Percentiles rank a stretch among this genome's conserved stretches.
phyloP scores from a whole-genome alignment of 352 stramenopile species.

The Phytopythium chamaehyphon region DNA sequence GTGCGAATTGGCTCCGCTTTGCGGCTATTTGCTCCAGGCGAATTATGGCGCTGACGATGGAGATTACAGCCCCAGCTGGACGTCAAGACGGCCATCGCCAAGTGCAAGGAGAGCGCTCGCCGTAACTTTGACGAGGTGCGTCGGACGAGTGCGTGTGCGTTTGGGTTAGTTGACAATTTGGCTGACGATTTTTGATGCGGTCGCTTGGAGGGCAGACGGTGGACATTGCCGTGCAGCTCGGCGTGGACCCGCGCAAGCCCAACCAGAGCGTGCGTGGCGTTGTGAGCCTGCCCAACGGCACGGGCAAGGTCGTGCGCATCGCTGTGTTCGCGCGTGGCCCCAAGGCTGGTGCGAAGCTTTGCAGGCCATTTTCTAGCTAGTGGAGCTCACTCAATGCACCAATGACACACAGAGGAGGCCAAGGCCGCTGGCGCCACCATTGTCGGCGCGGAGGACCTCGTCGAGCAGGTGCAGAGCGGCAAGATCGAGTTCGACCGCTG shows the following conservation, averaged over 20 bases:
- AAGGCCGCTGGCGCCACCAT: constrained; percentile 86
- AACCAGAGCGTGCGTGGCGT: constrained; percentile 87
- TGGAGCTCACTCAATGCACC: too few species aligned
- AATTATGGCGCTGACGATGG: too few species aligned
- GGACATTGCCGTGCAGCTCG: constrained; percentile 80
- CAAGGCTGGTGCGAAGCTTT: constrained; percentile 65
- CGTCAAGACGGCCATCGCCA: constrained; percentile 47
- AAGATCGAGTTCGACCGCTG: constrained; percentile 90
- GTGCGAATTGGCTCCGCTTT: constrained; percentile 15
- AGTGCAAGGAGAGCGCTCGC: constrained; percentile 53
- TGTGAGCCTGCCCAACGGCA: constrained; percentile 83
- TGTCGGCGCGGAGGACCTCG: constrained; percentile 89
- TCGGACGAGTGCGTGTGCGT: too few species aligned
- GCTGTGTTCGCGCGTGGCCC: constrained; percentile 88
- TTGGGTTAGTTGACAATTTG: too few species aligned
- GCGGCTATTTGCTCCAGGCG: too few species aligned
- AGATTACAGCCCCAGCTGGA: constrained; percentile 42
- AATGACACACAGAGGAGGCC: constrained; percentile 59
- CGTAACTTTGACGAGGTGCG: constrained; percentile 85
- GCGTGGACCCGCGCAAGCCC: constrained; percentile 83
- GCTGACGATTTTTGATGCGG: too few species aligned
- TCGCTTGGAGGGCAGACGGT: constrained; percentile 58
- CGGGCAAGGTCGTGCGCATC: constrained; percentile 84
- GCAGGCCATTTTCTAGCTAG: not conserved
- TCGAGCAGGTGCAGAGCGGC: constrained; percentile 86